A percentile compares a stretch with the other conserved stretches of the same genome.
These are phyloP conservation scores for Pseudozyma sp. DNA, from an alignment of 1,284 basidiomycete genomes.

Conservation along the genomic window DNA sequence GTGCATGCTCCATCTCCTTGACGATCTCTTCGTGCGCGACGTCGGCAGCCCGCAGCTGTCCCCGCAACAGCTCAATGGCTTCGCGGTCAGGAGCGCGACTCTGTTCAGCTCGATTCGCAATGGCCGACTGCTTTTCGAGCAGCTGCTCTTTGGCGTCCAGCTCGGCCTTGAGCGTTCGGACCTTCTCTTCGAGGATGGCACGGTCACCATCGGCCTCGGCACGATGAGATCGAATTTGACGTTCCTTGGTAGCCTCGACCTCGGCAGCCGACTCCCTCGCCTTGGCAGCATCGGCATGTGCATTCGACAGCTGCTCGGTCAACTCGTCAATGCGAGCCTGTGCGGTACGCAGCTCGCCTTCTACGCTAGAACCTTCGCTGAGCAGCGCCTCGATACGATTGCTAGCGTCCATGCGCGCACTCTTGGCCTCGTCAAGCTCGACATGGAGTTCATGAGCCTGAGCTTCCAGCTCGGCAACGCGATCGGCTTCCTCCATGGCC, in stretches of 20 bases:
- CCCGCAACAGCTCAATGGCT: conserved; percentile 51
- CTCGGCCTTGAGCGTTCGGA: conserved; percentile 51
- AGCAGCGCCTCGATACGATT: conserved; percentile 61
- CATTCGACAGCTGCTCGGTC: conserved; percentile 50
- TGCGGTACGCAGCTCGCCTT: conserved; percentile 55
- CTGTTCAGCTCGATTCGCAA: conserved; percentile 26
- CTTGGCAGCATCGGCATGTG: conserved; percentile 52
- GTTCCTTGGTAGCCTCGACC: conserved; percentile 54
- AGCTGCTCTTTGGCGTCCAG: conserved; percentile 40
- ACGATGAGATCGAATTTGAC: conserved; percentile 53
- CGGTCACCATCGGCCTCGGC: conserved; percentile 64
- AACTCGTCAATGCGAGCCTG: conserved; percentile 61
- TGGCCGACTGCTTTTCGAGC: conserved; percentile 33
- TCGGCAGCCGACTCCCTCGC: conserved; percentile 52
- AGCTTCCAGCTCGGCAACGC: conserved; percentile 56
- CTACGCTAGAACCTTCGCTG: conserved; percentile 57
- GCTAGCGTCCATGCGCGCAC: conserved; percentile 56
- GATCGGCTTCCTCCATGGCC: conserved; percentile 55
- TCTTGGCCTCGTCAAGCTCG: conserved; percentile 61
- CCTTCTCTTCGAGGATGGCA: conserved; percentile 62
- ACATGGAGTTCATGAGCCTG: conserved; percentile 52
- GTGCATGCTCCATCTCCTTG: conserved; percentile 55
- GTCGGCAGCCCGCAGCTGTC: conserved; percentile 62
- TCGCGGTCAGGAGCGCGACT: conserved; percentile 40
- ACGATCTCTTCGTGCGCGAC: conserved; percentile 60